Evolutionary conservation across 495 filamentous ascomycete genomes (phyloP), one percentile per base, ranked within the genome.

Genomic region (Xylaria scruposa): DNA sequence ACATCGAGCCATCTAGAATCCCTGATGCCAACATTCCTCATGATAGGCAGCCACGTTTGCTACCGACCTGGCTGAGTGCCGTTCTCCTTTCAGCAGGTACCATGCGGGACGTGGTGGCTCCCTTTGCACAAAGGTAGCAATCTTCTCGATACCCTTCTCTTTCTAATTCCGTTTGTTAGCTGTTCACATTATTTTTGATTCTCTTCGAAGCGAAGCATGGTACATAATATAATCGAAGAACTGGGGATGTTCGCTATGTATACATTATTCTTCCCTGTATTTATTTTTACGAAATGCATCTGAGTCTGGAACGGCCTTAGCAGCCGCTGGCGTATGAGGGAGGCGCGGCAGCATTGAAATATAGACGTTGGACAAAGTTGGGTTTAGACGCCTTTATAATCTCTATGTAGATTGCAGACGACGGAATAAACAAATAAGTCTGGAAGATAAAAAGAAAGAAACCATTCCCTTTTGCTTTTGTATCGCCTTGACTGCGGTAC

Each of bases 1-100:
- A 26, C 70, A 71, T 53, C 70, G 62, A 40, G 24, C 40, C 31
- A 58, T 59, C 13, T 71, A 71, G 36, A 63, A 12, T 40, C n/a
- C 31, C 21, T 51, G 26, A 15, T 53, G 68, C n/a, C 19, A 31
- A 38, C 44, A 33, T 49, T 21, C 33, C n/a, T 36, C 29, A 29
- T 49, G 8, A 67, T 21, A 15, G 7, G 56, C 7, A 5, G 15
- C 12, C 53, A 24, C 15, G 24, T 69, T 53, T 42, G 46, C 42
- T 47, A 26, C 53, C 33, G 15, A 47, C 68, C 38, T 64, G 59
- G 24, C 59, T 56, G 26, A 46, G 47, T 36, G 24, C 42, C n/a
- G 36, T 46, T 59, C 46, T 53, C 29, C 24, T 70, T 63, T n/a
- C 26, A 47, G 42, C 42, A 59, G 47, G 46, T 56, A 47, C 59